Conservation (phyloP, 805 yeast species). For the Candida ascalaphidarum region DNA sequence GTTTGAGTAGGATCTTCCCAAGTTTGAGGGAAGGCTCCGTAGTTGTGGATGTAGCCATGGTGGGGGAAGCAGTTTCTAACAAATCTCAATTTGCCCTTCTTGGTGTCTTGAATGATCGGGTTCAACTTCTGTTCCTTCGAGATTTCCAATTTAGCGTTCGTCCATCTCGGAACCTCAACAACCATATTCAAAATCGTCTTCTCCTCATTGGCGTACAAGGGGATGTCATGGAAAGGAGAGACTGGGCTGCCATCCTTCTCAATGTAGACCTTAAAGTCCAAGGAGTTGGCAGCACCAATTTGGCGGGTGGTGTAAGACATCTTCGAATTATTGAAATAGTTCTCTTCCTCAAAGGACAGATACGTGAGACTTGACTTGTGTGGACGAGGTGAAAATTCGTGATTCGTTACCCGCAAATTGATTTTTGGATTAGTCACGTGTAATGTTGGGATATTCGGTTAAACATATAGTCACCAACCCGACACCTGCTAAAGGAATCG, state of each 20-base stretch:
- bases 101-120: slow-evolving; percentile 75
- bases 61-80: slow-evolving; percentile 75
- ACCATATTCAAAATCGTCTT: slow-evolving; percentile 55
- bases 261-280: slow-evolving; percentile 84
- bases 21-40: slow-evolving; percentile 87
- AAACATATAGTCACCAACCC: too few species aligned
- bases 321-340: too few species aligned
- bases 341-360: too few species aligned
- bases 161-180: slow-evolving; percentile 53
- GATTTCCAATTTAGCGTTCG: slow-evolving; percentile 79
- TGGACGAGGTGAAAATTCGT: too few species aligned
- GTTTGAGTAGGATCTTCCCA: slow-evolving; percentile 88
- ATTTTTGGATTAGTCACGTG: too few species aligned
- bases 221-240: slow-evolving; percentile 80
- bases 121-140: slow-evolving; percentile 48
- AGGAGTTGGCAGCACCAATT: slow-evolving; percentile 91
- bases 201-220: slow-evolving; percentile 86
- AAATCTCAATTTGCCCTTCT: slow-evolving; percentile 67
- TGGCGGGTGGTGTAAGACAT: slow-evolving; percentile 86
- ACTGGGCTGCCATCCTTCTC: slow-evolving; percentile 92
- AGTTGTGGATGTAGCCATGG: slow-evolving; percentile 80
- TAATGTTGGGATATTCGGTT: too few species aligned
- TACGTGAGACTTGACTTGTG: too few species aligned
- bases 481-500: too few species aligned
- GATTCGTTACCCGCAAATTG: too few species aligned